phyloP scores from a whole-genome alignment of 129 eudicot species.

The Erigeron canadensis region DNA sequence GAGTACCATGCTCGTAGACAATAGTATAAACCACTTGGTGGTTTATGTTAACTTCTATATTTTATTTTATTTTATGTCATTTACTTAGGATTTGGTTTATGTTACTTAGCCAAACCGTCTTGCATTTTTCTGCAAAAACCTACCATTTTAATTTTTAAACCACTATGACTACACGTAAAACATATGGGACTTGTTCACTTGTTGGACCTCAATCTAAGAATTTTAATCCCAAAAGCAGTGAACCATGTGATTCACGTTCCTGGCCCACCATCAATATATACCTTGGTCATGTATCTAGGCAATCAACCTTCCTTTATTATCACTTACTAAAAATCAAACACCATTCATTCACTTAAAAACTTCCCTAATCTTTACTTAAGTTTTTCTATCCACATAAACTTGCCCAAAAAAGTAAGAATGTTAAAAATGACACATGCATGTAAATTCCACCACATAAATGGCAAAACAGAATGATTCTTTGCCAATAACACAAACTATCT shows the following conservation, averaged over 20 bases:
- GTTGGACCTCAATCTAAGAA: background rate
- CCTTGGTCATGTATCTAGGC: background rate
- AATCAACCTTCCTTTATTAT: background rate
- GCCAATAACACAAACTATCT: slow-evolving; percentile 25
- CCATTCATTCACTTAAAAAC: background rate
- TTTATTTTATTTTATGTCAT: no score
- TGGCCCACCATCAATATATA: slow-evolving; percentile 9
- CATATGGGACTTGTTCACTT: background rate
- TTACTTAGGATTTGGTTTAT: no score
- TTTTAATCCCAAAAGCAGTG: background rate
- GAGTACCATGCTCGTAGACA: no score
- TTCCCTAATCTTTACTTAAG: background rate
- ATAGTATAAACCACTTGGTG: no score
- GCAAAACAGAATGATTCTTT: slow-evolving; percentile 29
- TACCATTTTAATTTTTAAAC: no score
- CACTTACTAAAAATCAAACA: background rate
- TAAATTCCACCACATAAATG: background rate
- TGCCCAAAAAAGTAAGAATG: no score
- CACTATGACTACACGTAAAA: slow-evolving; percentile 1
- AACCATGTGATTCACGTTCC: slow-evolving; percentile 22
- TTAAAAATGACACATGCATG: background rate
- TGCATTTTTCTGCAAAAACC: no score
- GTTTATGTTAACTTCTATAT: no score
- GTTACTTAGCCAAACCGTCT: no score
- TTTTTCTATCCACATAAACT: no score